Conservation (phyloP, 1,284 basidiomycete genomes). For the Cryptococcus neoformans region DNA sequence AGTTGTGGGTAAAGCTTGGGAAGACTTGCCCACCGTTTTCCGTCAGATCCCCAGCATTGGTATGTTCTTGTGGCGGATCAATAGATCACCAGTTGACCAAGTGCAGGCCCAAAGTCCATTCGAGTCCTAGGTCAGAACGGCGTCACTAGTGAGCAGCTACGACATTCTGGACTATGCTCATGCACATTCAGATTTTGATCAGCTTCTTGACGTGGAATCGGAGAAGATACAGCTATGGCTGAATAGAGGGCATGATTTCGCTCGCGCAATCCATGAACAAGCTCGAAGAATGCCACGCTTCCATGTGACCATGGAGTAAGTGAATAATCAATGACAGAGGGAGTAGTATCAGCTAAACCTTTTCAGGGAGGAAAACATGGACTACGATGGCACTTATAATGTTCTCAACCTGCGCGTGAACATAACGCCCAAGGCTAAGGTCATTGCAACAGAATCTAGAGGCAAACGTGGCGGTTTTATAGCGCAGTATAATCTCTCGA, state of each 20-base stretch:
- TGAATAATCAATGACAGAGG: background rate
- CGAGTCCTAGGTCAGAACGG: slow-evolving; percentile 19
- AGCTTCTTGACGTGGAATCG: background rate
- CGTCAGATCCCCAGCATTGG: slow-evolving; percentile 42
- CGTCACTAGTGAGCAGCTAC: slow-evolving; percentile 19
- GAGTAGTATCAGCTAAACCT: background rate
- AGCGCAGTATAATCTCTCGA: slow-evolving; percentile 3
- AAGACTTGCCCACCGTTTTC: slow-evolving; percentile 37
- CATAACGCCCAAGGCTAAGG: background rate
- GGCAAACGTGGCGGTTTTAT: background rate
- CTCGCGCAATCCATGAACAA: background rate
- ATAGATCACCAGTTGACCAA: no score
- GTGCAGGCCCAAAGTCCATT: slow-evolving; percentile 38
- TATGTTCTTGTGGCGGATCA: background rate
- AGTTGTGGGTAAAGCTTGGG: slow-evolving; percentile 45
- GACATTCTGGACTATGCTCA: background rate
- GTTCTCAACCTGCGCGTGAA: slow-evolving; percentile 7
- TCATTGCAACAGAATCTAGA: slow-evolving; percentile 2
- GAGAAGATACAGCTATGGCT: background rate
- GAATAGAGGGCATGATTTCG: slow-evolving; percentile 1
- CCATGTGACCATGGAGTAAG: slow-evolving; percentile 7
- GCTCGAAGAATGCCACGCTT: slow-evolving; percentile 6
- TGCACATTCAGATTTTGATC: slow-evolving; percentile 7
- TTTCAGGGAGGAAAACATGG: slow-evolving; percentile 3
- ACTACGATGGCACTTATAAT: background rate